These are phyloP conservation scores for Melanogaster broomeanus DNA, from an alignment of 768 basidiomycete species.

Conservation along the genomic window DNA sequence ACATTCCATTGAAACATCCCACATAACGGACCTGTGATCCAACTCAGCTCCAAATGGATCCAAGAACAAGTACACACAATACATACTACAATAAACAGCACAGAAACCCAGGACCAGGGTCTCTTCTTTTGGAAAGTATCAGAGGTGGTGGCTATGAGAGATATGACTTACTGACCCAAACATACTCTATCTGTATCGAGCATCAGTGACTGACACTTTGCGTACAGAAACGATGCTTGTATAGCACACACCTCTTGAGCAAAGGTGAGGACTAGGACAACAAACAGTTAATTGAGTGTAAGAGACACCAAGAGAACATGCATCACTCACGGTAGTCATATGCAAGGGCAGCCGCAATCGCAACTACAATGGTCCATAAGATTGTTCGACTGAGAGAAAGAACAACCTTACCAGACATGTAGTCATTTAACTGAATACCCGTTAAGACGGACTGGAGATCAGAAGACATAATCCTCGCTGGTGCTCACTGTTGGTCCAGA, in stretches of 20 bases:
- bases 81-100: conserved; percentile 3
- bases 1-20: conserved; percentile 4
- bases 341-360: not conserved
- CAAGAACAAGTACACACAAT: not conserved
- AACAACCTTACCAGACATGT: conserved; percentile 4
- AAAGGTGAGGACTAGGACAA: conserved; percentile 6
- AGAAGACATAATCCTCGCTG: conserved; percentile 1
- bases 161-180: conserved; percentile 2
- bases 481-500: too few species aligned
- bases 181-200: conserved; percentile 1
- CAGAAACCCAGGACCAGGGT: conserved; percentile 10
- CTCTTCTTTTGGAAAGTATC: not conserved
- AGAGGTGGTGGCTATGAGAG: not conserved
- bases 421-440: conserved; percentile 7
- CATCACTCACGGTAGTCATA: conserved; percentile 10
- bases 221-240: not conserved
- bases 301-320: not conserved
- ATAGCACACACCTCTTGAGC: conserved; percentile 2
- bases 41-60: not conserved
- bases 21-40: conserved; percentile 7
- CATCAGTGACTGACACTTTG: not conserved
- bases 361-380: conserved; percentile 1
- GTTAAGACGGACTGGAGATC: not conserved
- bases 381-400: not conserved
- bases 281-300: not conserved